Base-by-base conservation (phyloP, 2,329 filamentous ascomycete genomes). In the Lachnellula occidentalis region DNA sequence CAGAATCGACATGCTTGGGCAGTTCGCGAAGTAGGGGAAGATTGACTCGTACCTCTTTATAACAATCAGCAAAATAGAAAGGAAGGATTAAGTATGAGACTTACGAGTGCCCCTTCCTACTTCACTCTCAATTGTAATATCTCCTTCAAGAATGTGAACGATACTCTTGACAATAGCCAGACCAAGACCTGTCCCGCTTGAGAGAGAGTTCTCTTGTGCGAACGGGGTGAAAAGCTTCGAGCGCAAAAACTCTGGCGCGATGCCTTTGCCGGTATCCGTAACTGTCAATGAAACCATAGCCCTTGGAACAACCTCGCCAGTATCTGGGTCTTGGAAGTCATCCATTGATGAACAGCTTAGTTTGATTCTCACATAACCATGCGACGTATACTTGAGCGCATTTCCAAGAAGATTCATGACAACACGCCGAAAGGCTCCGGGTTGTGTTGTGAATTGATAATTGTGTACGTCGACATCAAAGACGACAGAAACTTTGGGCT, bases 241-340 rank as follows among this genome's bases (percentile, higher is more conserved):
- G 15, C 79, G 74, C 42, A 86, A 71, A 59, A 83, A 88, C n/a
- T 86, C 80, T 17, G 78, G 74, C 0, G 80, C 81, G 55, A 88
- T 88, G 4, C 85, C 85, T 58, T 80, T 79, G 1, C 85, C 85
- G 0, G 88, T 91, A 64, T 94, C 90, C 58, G 82, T 79, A 19
- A 94, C 86, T 34, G 87, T 83, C 57, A 94, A 87, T 2, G 76
- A 76, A 37, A 83, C 67, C 34, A 59, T 56, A 15, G 61, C 61
- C 43, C 66, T 57, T 4, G 64, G 58, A 8, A 65, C 53, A 9
- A 43, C 14, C 19, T 67, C 62, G 24, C 50, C 52, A 7, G 39
- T 50, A 11, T 59, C 57, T 17, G 45, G 14, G 9, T 53, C 58
- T 6, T 57, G 37, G 2, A 64, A 55, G 54, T 64, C 61, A 22